Evolutionary conservation across 176 grass and related monocot genomes (phyloP), one percentile per base, ranked within the genome.

Genomic region (Zoysia japonica): DNA sequence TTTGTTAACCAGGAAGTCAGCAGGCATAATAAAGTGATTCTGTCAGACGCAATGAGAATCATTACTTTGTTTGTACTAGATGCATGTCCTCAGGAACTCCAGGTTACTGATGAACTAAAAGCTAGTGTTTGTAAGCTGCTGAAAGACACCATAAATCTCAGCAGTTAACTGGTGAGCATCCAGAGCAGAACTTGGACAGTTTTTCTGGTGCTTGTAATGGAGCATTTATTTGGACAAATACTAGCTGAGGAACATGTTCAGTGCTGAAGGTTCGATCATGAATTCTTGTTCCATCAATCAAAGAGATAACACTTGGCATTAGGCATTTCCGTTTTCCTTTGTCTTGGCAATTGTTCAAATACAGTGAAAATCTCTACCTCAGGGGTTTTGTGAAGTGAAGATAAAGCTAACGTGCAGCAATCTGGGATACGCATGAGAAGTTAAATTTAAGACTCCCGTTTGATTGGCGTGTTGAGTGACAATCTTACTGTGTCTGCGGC

Each of bases 71-170:
- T 88, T 75, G 83, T 89, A 15, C 65, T 96, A 47, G 90, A 92
- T 79, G 67, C 88, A 43, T 80, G 69, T 67, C 52, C 76, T 51
- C 48, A 51, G 42, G 72, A 86, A 62, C 73, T 88, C 10, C 75
- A 67, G 47, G 16, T 87, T 67, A 83, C 83, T 17, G 17, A 5
- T 45, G 86, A 92, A 69, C 65, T 96, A 49, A 96, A 86, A 82
- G 86, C 78, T 59, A 90, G 79, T 17, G 42, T 93, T 59, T 62
- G 78, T 77, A 93, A 90, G 77, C 79, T 96, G 47, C 68, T 96
- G n/a, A 88, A 82, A 77, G 93, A 96, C 76, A 85, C 87, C 71
- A 70, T 96, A 83, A 93, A 82, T 79, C 87, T 96, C 42, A 96
- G 88, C 78, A 85, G 6, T 57, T 86, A n/a, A 84, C 36, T 80